Evolutionary conservation across 2,329 filamentous ascomycete species (phyloP).

Genomic region (Ophidiomyces ophidiicola): DNA sequence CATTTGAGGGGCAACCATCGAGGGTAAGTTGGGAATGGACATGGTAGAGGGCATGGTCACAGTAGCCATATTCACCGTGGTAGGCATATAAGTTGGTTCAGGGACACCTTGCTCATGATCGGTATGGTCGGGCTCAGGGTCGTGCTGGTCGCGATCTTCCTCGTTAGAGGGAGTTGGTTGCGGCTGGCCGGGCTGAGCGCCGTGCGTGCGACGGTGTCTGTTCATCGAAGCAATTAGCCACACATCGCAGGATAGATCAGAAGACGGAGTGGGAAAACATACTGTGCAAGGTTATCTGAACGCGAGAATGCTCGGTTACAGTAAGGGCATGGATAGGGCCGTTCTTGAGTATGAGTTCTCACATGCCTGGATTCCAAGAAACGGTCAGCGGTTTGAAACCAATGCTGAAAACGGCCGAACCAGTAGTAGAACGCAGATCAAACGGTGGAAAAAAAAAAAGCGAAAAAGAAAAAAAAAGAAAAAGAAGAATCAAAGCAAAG

Average conservation of each 20-base stretch:
- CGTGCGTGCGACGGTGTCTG: constrained; percentile 68
- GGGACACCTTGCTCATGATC: constrained; percentile 60
- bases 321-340: constrained; percentile 91
- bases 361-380: constrained; percentile 63
- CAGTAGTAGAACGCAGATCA: constrained; percentile 22
- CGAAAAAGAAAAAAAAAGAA: constrained; percentile 11
- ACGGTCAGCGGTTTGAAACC: constrained; percentile 42
- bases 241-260: not conserved
- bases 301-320: constrained; percentile 98
- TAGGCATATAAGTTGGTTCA: constrained; percentile 19
- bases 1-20: constrained; percentile 33
- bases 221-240: not conserved
- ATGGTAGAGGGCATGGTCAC: constrained; percentile 29
- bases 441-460: constrained; percentile 18
- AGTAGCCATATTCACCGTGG: constrained; percentile 23
- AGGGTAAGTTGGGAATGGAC: constrained; percentile 28
- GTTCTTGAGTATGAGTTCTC: constrained; percentile 97
- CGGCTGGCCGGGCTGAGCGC: constrained; percentile 50
- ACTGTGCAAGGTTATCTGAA: constrained; percentile 98
- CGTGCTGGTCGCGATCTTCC: constrained; percentile 79
- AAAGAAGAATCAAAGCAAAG: constrained; percentile 18
- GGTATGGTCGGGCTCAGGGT: constrained; percentile 69
- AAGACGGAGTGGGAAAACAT: constrained; percentile 32
- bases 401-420: constrained; percentile 17
- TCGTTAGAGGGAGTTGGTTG: constrained; percentile 40